Conservation (phyloP, 345 rosid species). For the Fremontodendron californicum region DNA sequence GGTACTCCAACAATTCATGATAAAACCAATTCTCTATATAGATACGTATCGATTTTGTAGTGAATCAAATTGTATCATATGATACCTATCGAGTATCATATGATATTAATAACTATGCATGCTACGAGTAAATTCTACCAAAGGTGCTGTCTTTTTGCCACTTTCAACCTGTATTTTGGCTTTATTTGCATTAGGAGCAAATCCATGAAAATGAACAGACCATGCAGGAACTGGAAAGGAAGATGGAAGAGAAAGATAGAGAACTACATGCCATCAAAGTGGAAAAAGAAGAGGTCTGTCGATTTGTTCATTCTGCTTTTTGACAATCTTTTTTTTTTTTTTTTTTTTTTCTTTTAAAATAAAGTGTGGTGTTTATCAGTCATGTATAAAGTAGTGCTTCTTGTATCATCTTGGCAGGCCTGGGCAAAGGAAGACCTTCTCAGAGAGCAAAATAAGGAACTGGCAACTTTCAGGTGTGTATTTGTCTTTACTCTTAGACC, state of each 20-base stretch:
- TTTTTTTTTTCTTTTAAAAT: neutral
- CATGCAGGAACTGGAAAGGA: conserved; percentile 66
- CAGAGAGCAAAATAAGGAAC: conserved; percentile 84
- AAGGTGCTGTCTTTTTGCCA: neutral
- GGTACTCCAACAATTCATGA: no score
- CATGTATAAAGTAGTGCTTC: conserved; percentile 6
- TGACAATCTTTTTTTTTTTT: neutral
- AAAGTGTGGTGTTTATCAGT: neutral
- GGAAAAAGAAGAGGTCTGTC: conserved; percentile 83
- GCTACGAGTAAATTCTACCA: neutral
- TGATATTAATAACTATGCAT: no score
- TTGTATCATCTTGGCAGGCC: conserved; percentile 41
- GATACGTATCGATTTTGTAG: no score
- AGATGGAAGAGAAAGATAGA: conserved; percentile 78
- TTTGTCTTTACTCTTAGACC: neutral
- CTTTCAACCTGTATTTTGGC: neutral
- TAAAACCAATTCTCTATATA: no score
- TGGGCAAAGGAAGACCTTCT: conserved; percentile 98
- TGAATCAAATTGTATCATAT: no score
- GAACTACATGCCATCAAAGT: conserved; percentile 81
- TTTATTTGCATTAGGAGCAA: conserved; percentile 57
- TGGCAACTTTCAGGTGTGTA: conserved; percentile 70
- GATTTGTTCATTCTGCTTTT: conserved; percentile 2
- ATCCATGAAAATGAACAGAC: conserved; percentile 58
- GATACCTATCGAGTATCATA: no score